phyloP scores from a whole-genome alignment of 1,284 basidiomycete genomes.

The Fomitopsis betulina region DNA sequence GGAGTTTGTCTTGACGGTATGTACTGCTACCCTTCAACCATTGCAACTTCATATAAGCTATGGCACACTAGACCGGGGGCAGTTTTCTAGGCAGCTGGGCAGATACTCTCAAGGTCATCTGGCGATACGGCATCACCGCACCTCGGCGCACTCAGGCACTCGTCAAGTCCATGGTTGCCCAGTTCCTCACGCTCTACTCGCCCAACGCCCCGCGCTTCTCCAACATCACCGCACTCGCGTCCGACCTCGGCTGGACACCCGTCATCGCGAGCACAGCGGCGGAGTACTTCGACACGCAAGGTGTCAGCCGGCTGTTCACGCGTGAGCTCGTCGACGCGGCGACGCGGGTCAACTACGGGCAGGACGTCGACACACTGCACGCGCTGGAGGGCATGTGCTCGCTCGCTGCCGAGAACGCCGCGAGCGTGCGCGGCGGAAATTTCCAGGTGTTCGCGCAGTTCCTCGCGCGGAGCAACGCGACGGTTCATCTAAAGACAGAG shows the following conservation, averaged over 20 bases:
- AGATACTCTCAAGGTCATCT: constrained; percentile 68
- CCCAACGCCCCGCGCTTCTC: constrained; percentile 60
- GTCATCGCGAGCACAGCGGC: constrained; percentile 49
- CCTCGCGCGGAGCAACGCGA: constrained; percentile 64
- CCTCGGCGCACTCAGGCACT: constrained; percentile 54
- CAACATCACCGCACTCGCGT: constrained; percentile 53
- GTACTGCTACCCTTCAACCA: constrained; percentile 15
- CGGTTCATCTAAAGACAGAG: constrained; percentile 62
- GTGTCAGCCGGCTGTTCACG: constrained; percentile 57
- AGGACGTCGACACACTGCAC: constrained; percentile 77
- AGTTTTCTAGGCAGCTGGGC: constrained; percentile 50
- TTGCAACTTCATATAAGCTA: not conserved
- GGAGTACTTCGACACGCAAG: constrained; percentile 56
- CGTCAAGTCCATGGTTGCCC: constrained; percentile 51
- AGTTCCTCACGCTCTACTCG: constrained; percentile 58
- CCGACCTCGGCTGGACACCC: constrained; percentile 48
- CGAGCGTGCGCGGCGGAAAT: constrained; percentile 77
- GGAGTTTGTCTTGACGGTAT: constrained; percentile 61
- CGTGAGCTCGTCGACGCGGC: constrained; percentile 81
- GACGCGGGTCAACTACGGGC: constrained; percentile 88
- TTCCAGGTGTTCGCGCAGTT: constrained; percentile 84
- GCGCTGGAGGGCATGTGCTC: constrained; percentile 74
- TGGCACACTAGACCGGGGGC: constrained; percentile 32
- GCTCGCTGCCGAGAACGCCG: constrained; percentile 71
- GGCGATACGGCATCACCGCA: constrained; percentile 79